Conservation (phyloP, 2,329 filamentous ascomycete genomes). For the Colletotrichum camelliae region DNA sequence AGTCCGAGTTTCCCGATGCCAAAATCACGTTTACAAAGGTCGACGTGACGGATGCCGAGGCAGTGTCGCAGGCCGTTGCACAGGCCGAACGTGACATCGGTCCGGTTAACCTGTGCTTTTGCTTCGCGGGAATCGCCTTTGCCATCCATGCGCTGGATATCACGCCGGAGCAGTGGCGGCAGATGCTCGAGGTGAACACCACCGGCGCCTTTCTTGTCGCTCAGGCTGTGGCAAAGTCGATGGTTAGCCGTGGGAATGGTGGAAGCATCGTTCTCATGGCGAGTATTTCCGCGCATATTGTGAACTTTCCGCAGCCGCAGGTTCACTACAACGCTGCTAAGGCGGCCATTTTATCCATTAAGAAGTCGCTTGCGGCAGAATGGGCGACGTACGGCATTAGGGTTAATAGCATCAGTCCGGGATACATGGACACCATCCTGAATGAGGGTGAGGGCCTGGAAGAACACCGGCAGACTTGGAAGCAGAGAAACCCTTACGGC, state of each 20-base stretch:
- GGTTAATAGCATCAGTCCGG: neutral
- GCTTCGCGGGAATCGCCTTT: neutral
- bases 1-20: neutral
- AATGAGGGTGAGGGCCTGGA: slow-evolving; percentile 68
- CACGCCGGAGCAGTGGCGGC: neutral
- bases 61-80: neutral
- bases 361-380: neutral
- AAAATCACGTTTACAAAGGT: neutral
- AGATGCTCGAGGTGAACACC: neutral
- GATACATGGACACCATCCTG: slow-evolving; percentile 56
- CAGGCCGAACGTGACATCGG: neutral
- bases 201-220: neutral
- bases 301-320: neutral
- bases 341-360: neutral
- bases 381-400: neutral
- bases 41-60: neutral
- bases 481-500: slow-evolving; percentile 63
- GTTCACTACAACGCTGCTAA: neutral
- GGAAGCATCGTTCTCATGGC: neutral
- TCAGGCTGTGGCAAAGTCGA: neutral
- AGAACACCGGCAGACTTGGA: slow-evolving; percentile 60
- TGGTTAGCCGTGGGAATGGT: neutral
- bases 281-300: neutral
- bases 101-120: neutral
- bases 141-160: neutral